Base-by-base conservation (phyloP, 2,329 filamentous ascomycete species). In the Tolypocladium ophioglossoides region DNA sequence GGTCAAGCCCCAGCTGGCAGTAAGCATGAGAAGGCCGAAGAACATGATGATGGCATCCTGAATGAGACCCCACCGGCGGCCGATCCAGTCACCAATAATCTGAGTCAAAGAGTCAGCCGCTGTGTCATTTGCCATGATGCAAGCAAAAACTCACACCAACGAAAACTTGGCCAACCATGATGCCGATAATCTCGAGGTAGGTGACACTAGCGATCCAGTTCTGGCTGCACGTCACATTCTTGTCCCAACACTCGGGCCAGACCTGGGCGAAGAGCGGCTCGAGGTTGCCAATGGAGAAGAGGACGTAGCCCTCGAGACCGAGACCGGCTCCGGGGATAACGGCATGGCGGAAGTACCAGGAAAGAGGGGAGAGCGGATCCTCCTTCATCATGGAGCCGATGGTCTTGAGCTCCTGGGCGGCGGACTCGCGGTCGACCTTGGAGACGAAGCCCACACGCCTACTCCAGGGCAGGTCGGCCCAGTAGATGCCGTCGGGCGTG, bases 11-110 rank as follows among this genome's bases (percentile, higher is more conserved):
- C 92, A 97, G 27, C 87, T 87, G 56, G 89, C 89, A 50, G 89
- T 95, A 55, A 97, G 80, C 87, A 96, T 94, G 64, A 96, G 65
- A 22, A 97, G 79, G 75, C 92, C 92, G 62, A 96, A 64, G 62
- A 96, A 89, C 92, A 97, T 97, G 77, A 97, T 91, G 57, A 71
- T 59, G 46, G 92, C 92, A 72, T 97, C 92, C 73, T 97, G 92
- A 62, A 97, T 96, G 24, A 97, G 79, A 79, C 92, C 92, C 83
- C 86, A 96, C 63, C 92, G 88, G 67, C 92, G 90, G 62, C 92
- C 92, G 60, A 96, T 76, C 87, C 86, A 89, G 63, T 82, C 79
- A 63, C 80, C 80, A 55, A 82, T 79, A 52, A 82, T 70, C 73
- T 79, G 53, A 18, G 35, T 7, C 24, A 41, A 55, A 41, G 18